Evolutionary conservation across 1,139 yeast species (phyloP).

Genomic region (Dujonia santamariae): DNA sequence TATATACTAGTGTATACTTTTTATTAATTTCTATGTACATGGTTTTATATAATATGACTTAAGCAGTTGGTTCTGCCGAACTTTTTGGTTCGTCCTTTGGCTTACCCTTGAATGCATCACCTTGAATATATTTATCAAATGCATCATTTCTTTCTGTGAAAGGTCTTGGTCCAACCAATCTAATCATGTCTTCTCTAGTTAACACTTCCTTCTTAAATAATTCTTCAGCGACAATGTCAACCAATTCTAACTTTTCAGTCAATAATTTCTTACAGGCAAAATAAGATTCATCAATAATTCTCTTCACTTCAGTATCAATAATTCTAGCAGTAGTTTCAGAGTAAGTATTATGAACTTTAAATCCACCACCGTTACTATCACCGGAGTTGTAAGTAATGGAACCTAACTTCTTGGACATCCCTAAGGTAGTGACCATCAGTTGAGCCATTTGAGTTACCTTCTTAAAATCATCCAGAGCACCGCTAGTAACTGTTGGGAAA

Average conservation of each 20-base stretch:
- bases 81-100: slow-evolving; percentile 12
- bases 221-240: slow-evolving; percentile 68
- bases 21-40: background rate
- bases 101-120: slow-evolving; percentile 34
- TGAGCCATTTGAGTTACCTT: slow-evolving; percentile 77
- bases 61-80: background rate
- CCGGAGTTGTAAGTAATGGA: slow-evolving; percentile 47
- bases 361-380: slow-evolving; percentile 37
- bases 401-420: slow-evolving; percentile 73
- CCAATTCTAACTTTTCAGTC: slow-evolving; percentile 56
- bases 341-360: slow-evolving; percentile 64
- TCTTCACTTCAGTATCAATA: slow-evolving; percentile 65
- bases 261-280: slow-evolving; percentile 53
- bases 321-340: slow-evolving; percentile 66
- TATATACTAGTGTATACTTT: background rate
- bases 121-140: slow-evolving; percentile 70
- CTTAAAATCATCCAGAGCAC: slow-evolving; percentile 80
- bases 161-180: slow-evolving; percentile 70
- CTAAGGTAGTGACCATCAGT: slow-evolving; percentile 71
- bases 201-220: slow-evolving; percentile 66
- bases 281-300: slow-evolving; percentile 54
- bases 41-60: background rate
- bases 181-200: slow-evolving; percentile 79
- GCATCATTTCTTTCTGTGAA: slow-evolving; percentile 79
- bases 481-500: slow-evolving; percentile 75